phyloP scores from a whole-genome alignment of 768 basidiomycete species.

The Hypholoma sublateritium region DNA sequence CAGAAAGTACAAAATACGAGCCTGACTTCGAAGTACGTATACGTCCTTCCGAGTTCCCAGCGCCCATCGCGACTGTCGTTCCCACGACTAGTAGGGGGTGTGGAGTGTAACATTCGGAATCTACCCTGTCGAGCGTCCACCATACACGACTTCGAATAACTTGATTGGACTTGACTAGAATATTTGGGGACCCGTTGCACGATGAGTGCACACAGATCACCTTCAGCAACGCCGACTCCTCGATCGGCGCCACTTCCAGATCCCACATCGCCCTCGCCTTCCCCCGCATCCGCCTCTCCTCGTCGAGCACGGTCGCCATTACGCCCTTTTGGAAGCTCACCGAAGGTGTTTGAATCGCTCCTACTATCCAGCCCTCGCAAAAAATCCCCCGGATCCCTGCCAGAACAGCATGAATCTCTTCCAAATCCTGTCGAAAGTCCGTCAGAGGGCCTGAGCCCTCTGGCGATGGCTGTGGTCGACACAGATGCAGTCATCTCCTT shows the following conservation, averaged over 20 bases:
- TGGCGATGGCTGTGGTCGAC: conserved; percentile 9
- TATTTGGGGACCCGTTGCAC: too few species aligned
- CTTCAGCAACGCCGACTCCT: background rate
- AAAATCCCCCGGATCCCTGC: background rate
- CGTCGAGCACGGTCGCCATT: background rate
- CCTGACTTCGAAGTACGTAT: too few species aligned
- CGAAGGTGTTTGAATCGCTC: background rate
- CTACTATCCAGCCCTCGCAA: background rate
- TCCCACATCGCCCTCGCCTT: background rate
- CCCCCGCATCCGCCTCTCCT: background rate
- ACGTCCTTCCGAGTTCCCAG: too few species aligned
- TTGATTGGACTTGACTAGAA: too few species aligned
- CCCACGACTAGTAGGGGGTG: too few species aligned
- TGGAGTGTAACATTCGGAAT: too few species aligned
- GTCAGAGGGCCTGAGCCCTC: conserved; percentile 5
- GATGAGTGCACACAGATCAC: background rate
- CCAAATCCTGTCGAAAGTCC: background rate
- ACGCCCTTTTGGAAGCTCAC: background rate
- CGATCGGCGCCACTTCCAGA: background rate
- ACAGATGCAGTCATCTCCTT: conserved; percentile 10
- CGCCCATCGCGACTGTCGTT: too few species aligned
- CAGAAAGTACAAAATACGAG: too few species aligned
- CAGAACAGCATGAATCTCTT: background rate
- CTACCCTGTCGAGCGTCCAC: too few species aligned
- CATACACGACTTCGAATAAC: too few species aligned